A percentile compares a stretch with the other conserved stretches of the same genome.
These are phyloP conservation scores for Fusarium lateritium DNA, from an alignment of 2,329 filamentous ascomycete species.

Conservation along the genomic window DNA sequence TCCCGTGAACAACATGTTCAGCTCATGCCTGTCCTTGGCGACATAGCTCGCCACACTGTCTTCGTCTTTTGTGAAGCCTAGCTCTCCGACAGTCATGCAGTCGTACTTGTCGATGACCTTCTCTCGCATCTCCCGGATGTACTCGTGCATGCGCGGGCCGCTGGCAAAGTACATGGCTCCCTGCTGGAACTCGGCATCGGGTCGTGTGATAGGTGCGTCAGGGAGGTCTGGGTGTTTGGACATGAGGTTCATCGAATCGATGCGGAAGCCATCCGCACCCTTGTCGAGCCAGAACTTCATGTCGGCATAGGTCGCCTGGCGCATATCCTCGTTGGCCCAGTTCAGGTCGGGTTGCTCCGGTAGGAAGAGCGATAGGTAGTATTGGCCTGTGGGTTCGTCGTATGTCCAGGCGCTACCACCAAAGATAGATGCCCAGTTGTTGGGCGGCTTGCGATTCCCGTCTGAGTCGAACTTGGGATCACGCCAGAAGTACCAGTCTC, in stretches of 20 bases:
- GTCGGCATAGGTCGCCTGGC: constrained; percentile 76
- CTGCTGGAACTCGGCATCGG: constrained; percentile 53
- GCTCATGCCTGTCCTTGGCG: constrained; percentile 57
- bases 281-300: constrained; percentile 83
- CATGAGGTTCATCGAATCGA: constrained; percentile 77
- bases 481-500: constrained; percentile 71
- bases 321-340: constrained; percentile 78
- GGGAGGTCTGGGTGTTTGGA: constrained; percentile 71
- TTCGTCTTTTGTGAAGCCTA: constrained; percentile 54
- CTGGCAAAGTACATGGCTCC: constrained; percentile 64
- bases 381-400: constrained; percentile 76
- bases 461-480: constrained; percentile 57
- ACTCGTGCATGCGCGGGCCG: constrained; percentile 67
- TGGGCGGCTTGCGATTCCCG: constrained; percentile 58
- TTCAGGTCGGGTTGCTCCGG: constrained; percentile 83
- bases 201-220: constrained; percentile 62
- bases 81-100: constrained; percentile 65
- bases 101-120: constrained; percentile 64
- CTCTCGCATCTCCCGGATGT: constrained; percentile 48
- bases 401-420: constrained; percentile 72
- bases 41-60: constrained; percentile 64
- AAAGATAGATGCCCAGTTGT: constrained; percentile 61
- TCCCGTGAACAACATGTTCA: constrained; percentile 50
- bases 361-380: constrained; percentile 81
- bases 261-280: constrained; percentile 77